Evolutionary conservation across 2,329 filamentous ascomycete species (phyloP).

Genomic region (Aschersonia sp.): DNA sequence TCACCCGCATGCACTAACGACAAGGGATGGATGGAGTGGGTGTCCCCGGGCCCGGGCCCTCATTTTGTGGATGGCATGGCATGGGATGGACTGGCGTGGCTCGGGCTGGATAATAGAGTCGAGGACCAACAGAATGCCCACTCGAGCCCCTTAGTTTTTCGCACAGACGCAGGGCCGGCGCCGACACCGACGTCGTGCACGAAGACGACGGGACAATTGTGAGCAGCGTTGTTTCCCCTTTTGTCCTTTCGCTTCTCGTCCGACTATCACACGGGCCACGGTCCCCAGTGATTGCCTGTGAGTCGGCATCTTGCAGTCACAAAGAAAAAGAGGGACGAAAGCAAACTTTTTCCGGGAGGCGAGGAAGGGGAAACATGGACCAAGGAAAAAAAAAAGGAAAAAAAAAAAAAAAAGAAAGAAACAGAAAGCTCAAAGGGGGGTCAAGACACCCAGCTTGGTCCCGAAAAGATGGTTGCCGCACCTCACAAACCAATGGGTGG

Average conservation of each 20-base stretch:
- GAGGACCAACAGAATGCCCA: not conserved
- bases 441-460: too few species aligned
- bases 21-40: slow-evolving; percentile 1
- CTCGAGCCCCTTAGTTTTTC: not conserved
- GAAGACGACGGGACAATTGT: not conserved
- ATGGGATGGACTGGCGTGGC: not conserved
- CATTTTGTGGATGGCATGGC: not conserved
- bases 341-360: too few species aligned
- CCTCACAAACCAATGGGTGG: too few species aligned
- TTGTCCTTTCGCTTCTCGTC: not conserved
- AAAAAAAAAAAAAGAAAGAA: too few species aligned
- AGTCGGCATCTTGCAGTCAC: too few species aligned
- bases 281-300: too few species aligned
- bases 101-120: not conserved
- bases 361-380: too few species aligned
- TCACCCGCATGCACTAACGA: slow-evolving; percentile 2
- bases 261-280: not conserved
- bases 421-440: too few species aligned
- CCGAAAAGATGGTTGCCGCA: too few species aligned
- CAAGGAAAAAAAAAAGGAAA: too few species aligned
- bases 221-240: not conserved
- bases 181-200: not conserved
- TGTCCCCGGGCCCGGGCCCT: not conserved
- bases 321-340: too few species aligned
- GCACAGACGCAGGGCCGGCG: not conserved